Conservation (phyloP, 2,329 filamentous ascomycete species). For the Penicillium aurantiogriseum region DNA sequence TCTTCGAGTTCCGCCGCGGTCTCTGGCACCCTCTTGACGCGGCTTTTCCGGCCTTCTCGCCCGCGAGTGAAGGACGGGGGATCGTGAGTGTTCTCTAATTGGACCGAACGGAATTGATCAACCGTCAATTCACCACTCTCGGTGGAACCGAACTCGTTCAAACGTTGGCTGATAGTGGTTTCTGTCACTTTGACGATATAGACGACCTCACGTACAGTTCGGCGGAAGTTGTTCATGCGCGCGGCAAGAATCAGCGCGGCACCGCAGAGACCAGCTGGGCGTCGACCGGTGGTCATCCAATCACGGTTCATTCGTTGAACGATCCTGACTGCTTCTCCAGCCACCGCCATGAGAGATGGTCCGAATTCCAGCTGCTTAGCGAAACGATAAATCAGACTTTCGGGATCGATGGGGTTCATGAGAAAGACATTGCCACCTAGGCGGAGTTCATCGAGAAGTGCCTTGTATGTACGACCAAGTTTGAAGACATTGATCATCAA, state of each 20-base stretch:
- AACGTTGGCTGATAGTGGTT: slow-evolving; percentile 83
- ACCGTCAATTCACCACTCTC: slow-evolving; percentile 82
- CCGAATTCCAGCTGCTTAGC: slow-evolving; percentile 90
- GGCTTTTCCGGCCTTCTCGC: slow-evolving; percentile 58
- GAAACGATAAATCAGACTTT: slow-evolving; percentile 89
- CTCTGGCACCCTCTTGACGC: slow-evolving; percentile 34
- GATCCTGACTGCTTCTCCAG: slow-evolving; percentile 81
- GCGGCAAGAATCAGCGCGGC: slow-evolving; percentile 92
- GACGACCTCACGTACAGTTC: slow-evolving; percentile 91
- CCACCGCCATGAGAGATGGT: slow-evolving; percentile 75
- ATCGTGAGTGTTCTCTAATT: slow-evolving; percentile 67
- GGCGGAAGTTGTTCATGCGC: slow-evolving; percentile 96
- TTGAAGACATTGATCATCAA: slow-evolving; percentile 86
- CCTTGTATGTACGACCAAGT: slow-evolving; percentile 85
- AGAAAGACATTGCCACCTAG: slow-evolving; percentile 60
- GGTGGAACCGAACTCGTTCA: slow-evolving; percentile 88
- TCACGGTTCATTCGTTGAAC: slow-evolving; percentile 92
- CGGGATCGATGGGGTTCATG: slow-evolving; percentile 75
- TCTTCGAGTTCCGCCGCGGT: slow-evolving; percentile 46
- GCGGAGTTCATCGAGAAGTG: slow-evolving; percentile 63
- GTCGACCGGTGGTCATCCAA: slow-evolving; percentile 94
- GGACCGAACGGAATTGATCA: slow-evolving; percentile 67
- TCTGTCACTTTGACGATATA: slow-evolving; percentile 97
- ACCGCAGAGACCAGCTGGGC: slow-evolving; percentile 90
- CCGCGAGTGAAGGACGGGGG: slow-evolving; percentile 71